phyloP scores from a whole-genome alignment of 345 rosid species.

The Eucalyptus cloeziana region DNA sequence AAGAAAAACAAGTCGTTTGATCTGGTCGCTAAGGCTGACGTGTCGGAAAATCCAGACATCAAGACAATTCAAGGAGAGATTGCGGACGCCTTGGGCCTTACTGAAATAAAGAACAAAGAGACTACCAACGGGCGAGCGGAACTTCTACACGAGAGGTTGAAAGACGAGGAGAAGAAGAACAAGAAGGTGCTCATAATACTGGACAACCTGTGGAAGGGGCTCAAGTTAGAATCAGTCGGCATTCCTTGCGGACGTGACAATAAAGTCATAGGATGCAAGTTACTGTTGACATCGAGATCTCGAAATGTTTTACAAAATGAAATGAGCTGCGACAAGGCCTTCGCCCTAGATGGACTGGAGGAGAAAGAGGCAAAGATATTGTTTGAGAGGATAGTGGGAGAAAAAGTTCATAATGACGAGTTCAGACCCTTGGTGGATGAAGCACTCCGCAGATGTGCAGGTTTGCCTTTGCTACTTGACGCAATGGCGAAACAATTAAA shows the following conservation, averaged over 20 bases:
- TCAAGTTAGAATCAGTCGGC: background rate
- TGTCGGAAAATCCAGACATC: background rate
- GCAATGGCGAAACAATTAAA: background rate
- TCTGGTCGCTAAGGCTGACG: background rate
- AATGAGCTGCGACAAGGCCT: background rate
- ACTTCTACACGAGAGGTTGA: background rate
- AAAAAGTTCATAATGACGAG: background rate
- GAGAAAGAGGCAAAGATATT: background rate
- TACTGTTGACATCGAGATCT: background rate
- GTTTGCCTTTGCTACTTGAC: background rate
- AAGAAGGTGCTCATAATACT: background rate
- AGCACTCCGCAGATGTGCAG: background rate
- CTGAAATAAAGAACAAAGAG: background rate
- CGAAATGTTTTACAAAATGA: rapidly evolving
- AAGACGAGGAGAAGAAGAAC: rapidly evolving
- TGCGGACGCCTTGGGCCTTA: background rate
- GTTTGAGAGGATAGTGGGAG: background rate
- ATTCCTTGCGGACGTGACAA: background rate
- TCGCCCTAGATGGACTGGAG: rapidly evolving
- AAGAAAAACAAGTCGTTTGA: rapidly evolving
- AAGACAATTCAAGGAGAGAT: background rate
- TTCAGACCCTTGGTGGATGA: background rate
- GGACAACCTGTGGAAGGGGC: background rate
- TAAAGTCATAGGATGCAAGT: background rate
- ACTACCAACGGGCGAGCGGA: rapidly evolving